A percentile compares a stretch with the other conserved stretches of the same genome.
phyloP scores from a whole-genome alignment of 2,329 filamentous ascomycete genomes.

The Alternaria infectoria region DNA sequence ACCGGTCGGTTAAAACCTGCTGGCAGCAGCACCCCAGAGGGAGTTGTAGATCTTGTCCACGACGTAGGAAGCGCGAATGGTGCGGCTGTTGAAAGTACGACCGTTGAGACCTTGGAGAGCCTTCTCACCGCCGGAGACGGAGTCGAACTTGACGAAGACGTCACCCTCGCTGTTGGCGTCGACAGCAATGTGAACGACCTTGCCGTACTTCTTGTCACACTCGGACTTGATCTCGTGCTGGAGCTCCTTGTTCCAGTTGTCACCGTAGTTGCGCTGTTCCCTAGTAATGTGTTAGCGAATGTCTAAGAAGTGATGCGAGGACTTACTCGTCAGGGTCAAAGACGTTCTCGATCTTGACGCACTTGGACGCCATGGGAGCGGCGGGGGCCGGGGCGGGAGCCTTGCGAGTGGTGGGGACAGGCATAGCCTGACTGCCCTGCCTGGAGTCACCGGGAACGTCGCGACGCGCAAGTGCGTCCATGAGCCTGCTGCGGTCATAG shows the following conservation, averaged over 20 bases:
- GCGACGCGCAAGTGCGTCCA: slow-evolving; percentile 91
- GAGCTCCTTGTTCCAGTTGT: slow-evolving; percentile 83
- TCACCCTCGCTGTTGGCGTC: slow-evolving; percentile 94
- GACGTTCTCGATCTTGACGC: slow-evolving; percentile 93
- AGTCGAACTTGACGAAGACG: slow-evolving; percentile 98
- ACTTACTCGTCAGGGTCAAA: slow-evolving; percentile 90
- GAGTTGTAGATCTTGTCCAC: slow-evolving; percentile 99
- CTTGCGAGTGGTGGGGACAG: slow-evolving; percentile 57
- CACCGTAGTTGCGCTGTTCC: slow-evolving; percentile 33
- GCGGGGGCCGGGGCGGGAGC: slow-evolving; percentile 81
- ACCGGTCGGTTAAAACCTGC: slow-evolving; percentile 33
- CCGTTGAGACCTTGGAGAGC: slow-evolving; percentile 98
- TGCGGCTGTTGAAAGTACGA: slow-evolving; percentile 89
- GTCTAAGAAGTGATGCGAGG: neutral
- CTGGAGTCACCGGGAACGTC: slow-evolving; percentile 73
- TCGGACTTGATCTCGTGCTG: slow-evolving; percentile 92
- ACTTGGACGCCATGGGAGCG: slow-evolving; percentile 85
- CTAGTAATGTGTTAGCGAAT: slow-evolving; percentile 28
- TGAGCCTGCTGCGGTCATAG: slow-evolving; percentile 96
- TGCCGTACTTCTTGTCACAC: slow-evolving; percentile 94
- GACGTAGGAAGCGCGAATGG: slow-evolving; percentile 93
- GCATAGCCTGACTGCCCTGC: slow-evolving; percentile 48
- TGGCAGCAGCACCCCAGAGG: slow-evolving; percentile 62
- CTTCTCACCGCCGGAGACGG: slow-evolving; percentile 92
- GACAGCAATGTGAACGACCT: slow-evolving; percentile 95